Evolutionary conservation across 805 yeast species (phyloP).

Genomic region (Saturnispora gosingensis): DNA sequence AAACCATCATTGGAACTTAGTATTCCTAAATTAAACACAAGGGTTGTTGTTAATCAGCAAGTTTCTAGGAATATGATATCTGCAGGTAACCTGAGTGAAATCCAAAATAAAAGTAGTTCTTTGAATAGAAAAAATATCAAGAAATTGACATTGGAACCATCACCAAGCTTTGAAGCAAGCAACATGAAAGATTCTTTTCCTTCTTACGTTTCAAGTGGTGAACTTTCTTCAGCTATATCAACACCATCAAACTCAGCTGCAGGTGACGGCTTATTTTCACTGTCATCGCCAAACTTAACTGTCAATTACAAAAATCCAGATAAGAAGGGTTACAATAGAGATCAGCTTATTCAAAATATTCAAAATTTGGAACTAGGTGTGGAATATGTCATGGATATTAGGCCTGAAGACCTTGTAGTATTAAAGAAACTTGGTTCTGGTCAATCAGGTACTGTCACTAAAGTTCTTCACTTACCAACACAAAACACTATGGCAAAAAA

Average conservation of each 20-base stretch:
- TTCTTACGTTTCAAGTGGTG: neutral
- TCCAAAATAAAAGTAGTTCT: constrained; percentile 27
- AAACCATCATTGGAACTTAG: neutral
- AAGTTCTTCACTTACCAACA: constrained; percentile 82
- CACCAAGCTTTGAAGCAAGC: neutral
- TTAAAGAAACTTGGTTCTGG: constrained; percentile 83
- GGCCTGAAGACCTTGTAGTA: constrained; percentile 60
- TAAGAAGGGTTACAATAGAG: constrained; percentile 22
- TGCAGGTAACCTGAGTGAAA: constrained; percentile 1
- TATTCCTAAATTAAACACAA: neutral
- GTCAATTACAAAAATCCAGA: constrained; percentile 22
- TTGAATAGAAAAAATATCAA: constrained; percentile 52
- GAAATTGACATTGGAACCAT: constrained; percentile 35
- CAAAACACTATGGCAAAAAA: constrained; percentile 87
- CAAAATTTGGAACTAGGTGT: constrained; percentile 44
- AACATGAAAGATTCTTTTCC: neutral
- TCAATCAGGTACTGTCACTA: constrained; percentile 85
- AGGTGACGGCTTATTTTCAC: neutral
- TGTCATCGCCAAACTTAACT: neutral
- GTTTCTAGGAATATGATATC: constrained; percentile 10
- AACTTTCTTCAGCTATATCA: constrained; percentile 1
- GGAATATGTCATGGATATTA: constrained; percentile 43
- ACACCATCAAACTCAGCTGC: neutral
- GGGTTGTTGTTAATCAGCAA: constrained; percentile 10
- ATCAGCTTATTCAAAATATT: constrained; percentile 34